phyloP scores from a whole-genome alignment of 2,329 filamentous ascomycete species.

The Hypomyces rosellus region DNA sequence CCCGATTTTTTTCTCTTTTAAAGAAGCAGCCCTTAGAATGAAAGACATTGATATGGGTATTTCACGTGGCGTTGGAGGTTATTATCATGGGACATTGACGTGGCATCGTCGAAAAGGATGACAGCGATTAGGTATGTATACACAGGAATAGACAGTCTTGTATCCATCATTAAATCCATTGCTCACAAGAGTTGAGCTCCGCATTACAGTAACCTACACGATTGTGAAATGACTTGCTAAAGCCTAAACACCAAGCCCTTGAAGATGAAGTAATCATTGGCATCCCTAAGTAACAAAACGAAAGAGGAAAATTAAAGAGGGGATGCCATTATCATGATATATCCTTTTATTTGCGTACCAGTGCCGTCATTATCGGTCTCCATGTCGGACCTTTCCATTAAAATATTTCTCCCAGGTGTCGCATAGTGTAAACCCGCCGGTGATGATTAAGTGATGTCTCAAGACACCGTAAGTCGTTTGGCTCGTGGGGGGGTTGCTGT shows the following conservation, averaged over 20 bases:
- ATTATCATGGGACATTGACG: not conserved
- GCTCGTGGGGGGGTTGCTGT: not conserved
- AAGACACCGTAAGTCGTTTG: conserved; percentile 9
- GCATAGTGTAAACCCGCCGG: too few relatives aligned
- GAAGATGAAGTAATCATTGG: not conserved
- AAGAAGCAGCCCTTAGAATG: not conserved
- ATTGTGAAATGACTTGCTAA: not conserved
- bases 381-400: too few relatives aligned
- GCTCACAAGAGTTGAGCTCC: not conserved
- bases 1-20: not conserved
- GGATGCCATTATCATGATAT: not conserved
- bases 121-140: not conserved
- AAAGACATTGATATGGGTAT: not conserved
- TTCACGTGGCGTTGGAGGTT: not conserved
- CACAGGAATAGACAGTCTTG: not conserved
- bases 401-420: too few relatives aligned
- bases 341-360: not conserved
- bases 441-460: not conserved
- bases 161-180: not conserved
- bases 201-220: not conserved
- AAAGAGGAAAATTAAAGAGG: not conserved
- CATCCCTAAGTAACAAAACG: not conserved
- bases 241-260: not conserved
- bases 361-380: too few relatives aligned
- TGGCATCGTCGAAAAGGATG: not conserved